A percentile compares a stretch with the other conserved stretches of the same genome.
Evolutionary conservation across 2,329 filamentous ascomycete species (phyloP).

Genomic region (Cytospora chrysosperma): DNA sequence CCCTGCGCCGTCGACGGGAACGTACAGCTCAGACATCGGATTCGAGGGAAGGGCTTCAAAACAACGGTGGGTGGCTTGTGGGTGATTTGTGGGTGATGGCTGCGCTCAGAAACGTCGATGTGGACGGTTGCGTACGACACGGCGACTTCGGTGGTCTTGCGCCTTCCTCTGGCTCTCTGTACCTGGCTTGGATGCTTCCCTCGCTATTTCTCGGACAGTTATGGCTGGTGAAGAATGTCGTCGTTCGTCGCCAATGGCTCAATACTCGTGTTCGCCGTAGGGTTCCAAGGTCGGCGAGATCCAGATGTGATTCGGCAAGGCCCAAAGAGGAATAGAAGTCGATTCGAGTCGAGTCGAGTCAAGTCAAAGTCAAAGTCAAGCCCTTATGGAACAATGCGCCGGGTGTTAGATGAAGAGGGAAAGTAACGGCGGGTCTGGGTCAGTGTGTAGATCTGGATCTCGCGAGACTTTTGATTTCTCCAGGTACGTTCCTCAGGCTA

Average conservation of each 20-base stretch:
- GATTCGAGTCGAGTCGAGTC: conserved; percentile 11
- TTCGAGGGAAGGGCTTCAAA: conserved; percentile 1
- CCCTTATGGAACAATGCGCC: conserved; percentile 7
- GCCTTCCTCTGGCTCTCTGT: neutral
- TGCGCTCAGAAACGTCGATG: neutral
- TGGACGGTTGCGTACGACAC: neutral
- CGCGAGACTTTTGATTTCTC: conserved; percentile 13
- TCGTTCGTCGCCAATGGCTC: neutral
- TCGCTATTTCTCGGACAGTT: neutral
- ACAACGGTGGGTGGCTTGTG: neutral
- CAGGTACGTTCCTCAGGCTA: conserved; percentile 12
- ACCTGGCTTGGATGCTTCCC: neutral
- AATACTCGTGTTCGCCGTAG: neutral
- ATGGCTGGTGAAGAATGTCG: neutral
- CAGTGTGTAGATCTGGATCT: conserved; percentile 19
- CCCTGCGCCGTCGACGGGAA: neutral
- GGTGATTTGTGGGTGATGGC: neutral
- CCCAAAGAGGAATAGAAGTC: conserved; percentile 5
- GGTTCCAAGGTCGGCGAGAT: conserved; percentile 3
- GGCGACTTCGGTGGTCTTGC: neutral
- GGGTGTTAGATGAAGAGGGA: conserved; percentile 4
- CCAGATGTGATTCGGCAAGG: conserved; percentile 9
- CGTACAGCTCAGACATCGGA: conserved; percentile 13
- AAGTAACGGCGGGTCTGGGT: conserved; percentile 17
- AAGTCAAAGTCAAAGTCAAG: conserved; percentile 9